phyloP scores from a whole-genome alignment of 2,329 filamentous ascomycete species.

The Arthroderma sp. region DNA sequence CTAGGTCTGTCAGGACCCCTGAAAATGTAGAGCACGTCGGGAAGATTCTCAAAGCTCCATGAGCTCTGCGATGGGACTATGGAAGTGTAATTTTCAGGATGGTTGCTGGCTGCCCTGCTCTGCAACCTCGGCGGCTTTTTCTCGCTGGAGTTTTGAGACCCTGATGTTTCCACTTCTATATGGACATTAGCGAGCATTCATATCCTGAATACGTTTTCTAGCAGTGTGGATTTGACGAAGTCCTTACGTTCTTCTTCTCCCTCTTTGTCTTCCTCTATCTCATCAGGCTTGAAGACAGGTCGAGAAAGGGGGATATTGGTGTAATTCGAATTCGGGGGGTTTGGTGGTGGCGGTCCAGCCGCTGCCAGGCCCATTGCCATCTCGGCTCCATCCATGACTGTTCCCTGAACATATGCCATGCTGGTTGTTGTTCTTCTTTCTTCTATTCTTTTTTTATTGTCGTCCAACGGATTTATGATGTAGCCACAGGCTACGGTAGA shows the following conservation, averaged over 20 bases:
- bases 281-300: not conserved
- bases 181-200: not conserved
- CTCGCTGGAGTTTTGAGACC: not conserved
- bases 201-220: not conserved
- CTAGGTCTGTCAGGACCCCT: slow-evolving; percentile 7
- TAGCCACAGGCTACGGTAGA: not conserved
- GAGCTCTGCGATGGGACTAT: slow-evolving; percentile 14
- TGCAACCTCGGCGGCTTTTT: slow-evolving; percentile 9
- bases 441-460: not conserved
- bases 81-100: slow-evolving; percentile 10
- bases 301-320: not conserved
- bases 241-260: not conserved
- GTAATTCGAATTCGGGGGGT: not conserved
- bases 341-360: not conserved
- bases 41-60: slow-evolving; percentile 20
- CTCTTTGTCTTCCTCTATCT: not conserved
- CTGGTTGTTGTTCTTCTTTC: too few relatives aligned
- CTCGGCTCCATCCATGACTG: not conserved
- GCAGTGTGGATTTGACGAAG: not conserved
- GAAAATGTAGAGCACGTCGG: slow-evolving; percentile 20
- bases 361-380: not conserved
- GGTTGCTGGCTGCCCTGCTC: not conserved
- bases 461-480: not conserved
- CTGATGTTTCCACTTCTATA: not conserved
- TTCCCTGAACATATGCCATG: not conserved